Evolutionary conservation across 192 early-diverging fungal genomes (phyloP).

Genomic region (Linnemannia elongata): DNA sequence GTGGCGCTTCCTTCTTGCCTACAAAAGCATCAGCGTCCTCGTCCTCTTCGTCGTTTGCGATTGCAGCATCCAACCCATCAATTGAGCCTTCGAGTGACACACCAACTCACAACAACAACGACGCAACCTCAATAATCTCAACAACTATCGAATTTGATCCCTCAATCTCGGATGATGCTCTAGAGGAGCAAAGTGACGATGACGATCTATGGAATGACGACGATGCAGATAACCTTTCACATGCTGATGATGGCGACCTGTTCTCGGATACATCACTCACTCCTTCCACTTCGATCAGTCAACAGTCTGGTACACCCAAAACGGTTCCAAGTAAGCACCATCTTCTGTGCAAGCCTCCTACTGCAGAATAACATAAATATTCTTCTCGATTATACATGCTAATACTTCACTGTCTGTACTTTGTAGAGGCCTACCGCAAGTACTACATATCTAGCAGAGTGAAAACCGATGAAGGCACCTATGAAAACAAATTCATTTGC

Average conservation of each 20-base stretch:
- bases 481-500: neutral
- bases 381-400: neutral
- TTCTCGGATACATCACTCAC: neutral
- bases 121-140: neutral
- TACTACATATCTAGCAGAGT: neutral
- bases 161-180: neutral
- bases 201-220: neutral
- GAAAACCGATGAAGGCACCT: neutral
- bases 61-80: neutral
- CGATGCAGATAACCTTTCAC: neutral
- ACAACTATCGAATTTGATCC: constrained; percentile 1
- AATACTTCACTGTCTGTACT: neutral
- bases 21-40: too few relatives aligned
- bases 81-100: neutral
- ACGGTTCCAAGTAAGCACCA: constrained; percentile 8
- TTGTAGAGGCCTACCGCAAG: neutral
- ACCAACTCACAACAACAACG: too few relatives aligned
- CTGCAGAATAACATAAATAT: neutral
- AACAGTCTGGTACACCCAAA: neutral
- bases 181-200: neutral
- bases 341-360: neutral
- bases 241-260: neutral
- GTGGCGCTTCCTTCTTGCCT: too few relatives aligned
- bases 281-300: constrained; percentile 1
- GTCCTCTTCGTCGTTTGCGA: too few relatives aligned